Evolutionary conservation across 202 grass and related monocot species (phyloP).

Genomic region (Miscanthus sacchariflorus): DNA sequence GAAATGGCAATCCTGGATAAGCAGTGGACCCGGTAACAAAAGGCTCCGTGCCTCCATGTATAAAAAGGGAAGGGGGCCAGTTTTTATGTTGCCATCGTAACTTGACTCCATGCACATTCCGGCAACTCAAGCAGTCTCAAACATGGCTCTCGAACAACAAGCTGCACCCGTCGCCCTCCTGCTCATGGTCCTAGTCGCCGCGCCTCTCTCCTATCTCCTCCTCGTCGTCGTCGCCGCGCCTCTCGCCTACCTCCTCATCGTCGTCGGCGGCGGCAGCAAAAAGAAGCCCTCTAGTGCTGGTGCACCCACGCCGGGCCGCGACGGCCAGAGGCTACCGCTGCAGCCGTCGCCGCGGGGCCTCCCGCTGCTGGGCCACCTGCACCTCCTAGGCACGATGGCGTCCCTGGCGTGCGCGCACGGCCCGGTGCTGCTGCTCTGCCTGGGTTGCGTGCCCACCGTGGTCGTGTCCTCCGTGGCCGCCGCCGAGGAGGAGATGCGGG

Average conservation of each 20-base stretch:
- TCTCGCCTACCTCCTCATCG: not conserved
- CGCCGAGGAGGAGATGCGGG: slow-evolving; percentile 40
- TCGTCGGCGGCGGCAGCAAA: too few species aligned
- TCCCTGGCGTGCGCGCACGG: slow-evolving; percentile 44
- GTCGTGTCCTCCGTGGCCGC: slow-evolving; percentile 44
- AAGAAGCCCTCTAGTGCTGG: too few species aligned
- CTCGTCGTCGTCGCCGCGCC: not conserved
- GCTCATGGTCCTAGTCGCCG: too few species aligned
- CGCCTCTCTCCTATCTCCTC: not conserved
- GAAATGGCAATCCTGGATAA: too few species aligned
- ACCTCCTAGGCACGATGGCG: not conserved
- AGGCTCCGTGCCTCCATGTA: too few species aligned
- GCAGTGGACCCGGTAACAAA: too few species aligned
- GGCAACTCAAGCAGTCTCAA: not conserved
- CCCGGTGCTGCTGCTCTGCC: slow-evolving; percentile 51
- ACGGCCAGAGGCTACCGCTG: not conserved
- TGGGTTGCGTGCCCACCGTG: slow-evolving; percentile 53
- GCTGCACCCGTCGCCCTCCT: not conserved
- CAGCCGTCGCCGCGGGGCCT: slow-evolving; percentile 20
- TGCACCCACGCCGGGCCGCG: too few species aligned
- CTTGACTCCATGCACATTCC: too few species aligned
- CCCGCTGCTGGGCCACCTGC: too few species aligned
- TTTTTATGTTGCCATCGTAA: too few species aligned
- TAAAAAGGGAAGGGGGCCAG: too few species aligned
- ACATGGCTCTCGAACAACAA: not conserved